Evolutionary conservation across 2,329 filamentous ascomycete species (phyloP).

Genomic region (Trichothecium roseum): DNA sequence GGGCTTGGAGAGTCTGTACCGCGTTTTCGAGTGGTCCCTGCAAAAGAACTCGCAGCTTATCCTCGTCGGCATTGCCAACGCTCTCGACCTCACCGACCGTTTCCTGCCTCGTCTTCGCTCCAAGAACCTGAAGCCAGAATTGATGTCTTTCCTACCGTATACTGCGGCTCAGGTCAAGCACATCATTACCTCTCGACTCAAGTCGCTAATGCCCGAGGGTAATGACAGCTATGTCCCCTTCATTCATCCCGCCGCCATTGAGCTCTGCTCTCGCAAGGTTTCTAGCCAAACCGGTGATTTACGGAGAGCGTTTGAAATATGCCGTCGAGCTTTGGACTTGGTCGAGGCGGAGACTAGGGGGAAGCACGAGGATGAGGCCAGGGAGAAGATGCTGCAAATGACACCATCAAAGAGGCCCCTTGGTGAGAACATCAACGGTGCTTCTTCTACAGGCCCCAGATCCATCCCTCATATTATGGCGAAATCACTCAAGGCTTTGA

Average conservation of each 20-base stretch:
- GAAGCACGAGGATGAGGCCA: conserved; percentile 55
- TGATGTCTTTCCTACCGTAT: conserved; percentile 90
- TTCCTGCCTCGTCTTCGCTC: conserved; percentile 90
- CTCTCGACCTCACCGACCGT: conserved; percentile 87
- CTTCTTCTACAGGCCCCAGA: conserved; percentile 27
- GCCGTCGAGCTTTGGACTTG: conserved; percentile 78
- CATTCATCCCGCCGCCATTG: conserved; percentile 85
- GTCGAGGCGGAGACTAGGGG: conserved; percentile 75
- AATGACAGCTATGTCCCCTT: conserved; percentile 65
- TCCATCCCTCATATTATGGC: conserved; percentile 37
- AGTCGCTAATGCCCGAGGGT: conserved; percentile 54
- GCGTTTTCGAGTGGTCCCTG: conserved; percentile 93
- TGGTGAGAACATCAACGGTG: conserved; percentile 67
- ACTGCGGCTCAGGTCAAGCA: conserved; percentile 76
- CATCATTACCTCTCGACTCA: conserved; percentile 77
- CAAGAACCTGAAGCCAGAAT: conserved; percentile 78
- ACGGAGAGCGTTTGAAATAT: conserved; percentile 91
- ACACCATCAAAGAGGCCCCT: conserved; percentile 69
- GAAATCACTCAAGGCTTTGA: conserved; percentile 50
- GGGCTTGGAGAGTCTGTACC: conserved; percentile 82
- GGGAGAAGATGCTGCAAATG: conserved; percentile 44
- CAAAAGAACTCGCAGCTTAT: conserved; percentile 69
- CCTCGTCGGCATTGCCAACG: conserved; percentile 90
- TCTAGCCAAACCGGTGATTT: conserved; percentile 89
- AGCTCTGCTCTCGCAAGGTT: conserved; percentile 89